Evolutionary conservation across 805 yeast genomes (phyloP).

Genomic region (Nakazawaea ernobii): DNA sequence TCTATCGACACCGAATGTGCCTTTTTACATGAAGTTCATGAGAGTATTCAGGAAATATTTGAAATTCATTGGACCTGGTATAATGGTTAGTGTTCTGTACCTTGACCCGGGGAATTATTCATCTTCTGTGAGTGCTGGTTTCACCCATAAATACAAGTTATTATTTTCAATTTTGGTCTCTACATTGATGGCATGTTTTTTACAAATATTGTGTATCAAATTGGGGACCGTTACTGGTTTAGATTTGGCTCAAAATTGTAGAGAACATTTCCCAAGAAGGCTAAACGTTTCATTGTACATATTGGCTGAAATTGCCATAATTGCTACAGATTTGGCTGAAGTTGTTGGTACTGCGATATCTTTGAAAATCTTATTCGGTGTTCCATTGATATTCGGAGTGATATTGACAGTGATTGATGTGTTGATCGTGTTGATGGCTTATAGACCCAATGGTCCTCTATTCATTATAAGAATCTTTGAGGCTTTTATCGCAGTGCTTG

Average conservation of each 20-base stretch:
- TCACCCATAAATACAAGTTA: conserved; percentile 66
- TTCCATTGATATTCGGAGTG: conserved; percentile 75
- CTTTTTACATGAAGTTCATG: not conserved
- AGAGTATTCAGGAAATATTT: conserved; percentile 44
- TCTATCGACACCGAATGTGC: not conserved
- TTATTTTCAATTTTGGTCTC: conserved; percentile 69
- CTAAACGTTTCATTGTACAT: conserved; percentile 58
- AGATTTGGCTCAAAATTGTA: conserved; percentile 82
- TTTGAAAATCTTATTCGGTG: conserved; percentile 64
- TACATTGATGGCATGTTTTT: conserved; percentile 76
- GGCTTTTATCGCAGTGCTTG: conserved; percentile 63
- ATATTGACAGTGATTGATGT: conserved; percentile 78
- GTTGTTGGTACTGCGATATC: conserved; percentile 93
- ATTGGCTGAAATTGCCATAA: conserved; percentile 80
- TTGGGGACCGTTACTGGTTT: conserved; percentile 87
- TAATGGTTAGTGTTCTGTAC: conserved; percentile 84
- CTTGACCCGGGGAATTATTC: conserved; percentile 94
- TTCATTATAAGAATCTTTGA: conserved; percentile 74
- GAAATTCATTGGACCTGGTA: conserved; percentile 80
- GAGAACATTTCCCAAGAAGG: conserved; percentile 62
- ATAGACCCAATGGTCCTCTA: conserved; percentile 72
- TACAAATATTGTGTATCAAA: conserved; percentile 80
- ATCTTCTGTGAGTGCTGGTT: conserved; percentile 86
- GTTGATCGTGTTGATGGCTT: conserved; percentile 68
- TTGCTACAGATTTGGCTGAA: conserved; percentile 91